A percentile compares a stretch with the other conserved stretches of the same genome.
phyloP scores from a whole-genome alignment of 1,139 yeast genomes.

The Magnusiomyces sp. region DNA sequence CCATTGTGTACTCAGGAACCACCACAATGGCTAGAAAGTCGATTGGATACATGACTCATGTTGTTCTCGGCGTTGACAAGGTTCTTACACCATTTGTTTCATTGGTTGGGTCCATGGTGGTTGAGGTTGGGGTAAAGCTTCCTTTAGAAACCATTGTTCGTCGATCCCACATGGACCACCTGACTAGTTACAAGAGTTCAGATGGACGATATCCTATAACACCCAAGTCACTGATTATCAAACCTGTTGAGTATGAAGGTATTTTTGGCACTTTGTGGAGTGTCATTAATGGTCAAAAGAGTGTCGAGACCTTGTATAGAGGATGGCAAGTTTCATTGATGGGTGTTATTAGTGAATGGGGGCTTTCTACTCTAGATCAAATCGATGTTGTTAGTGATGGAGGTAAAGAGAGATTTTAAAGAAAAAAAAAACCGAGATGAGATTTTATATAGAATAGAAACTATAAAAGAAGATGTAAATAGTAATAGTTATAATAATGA shows the following conservation, averaged over 20 bases:
- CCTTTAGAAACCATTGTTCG: slow-evolving; percentile 84
- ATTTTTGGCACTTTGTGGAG: slow-evolving; percentile 44
- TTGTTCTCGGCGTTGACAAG: slow-evolving; percentile 59
- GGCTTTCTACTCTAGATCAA: slow-evolving; percentile 43
- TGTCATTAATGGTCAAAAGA: slow-evolving; percentile 35
- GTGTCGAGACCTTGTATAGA: slow-evolving; percentile 50
- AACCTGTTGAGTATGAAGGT: slow-evolving; percentile 40
- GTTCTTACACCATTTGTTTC: slow-evolving; percentile 56
- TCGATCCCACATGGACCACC: slow-evolving; percentile 69
- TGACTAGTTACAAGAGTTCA: slow-evolving; percentile 22
- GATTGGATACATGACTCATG: slow-evolving; percentile 65
- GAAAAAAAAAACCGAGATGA: no score
- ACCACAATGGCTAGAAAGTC: slow-evolving; percentile 56
- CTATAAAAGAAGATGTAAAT: no score
- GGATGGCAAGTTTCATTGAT: slow-evolving; percentile 89
- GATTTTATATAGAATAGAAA: no score
- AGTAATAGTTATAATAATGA: no score
- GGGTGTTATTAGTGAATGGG: slow-evolving; percentile 78
- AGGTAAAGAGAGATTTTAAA: slow-evolving; percentile 28
- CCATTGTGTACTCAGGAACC: slow-evolving; percentile 54
- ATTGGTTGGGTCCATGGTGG: slow-evolving; percentile 22
- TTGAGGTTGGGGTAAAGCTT: slow-evolving; percentile 65
- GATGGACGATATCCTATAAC: no score
- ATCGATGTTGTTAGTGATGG: slow-evolving; percentile 41
- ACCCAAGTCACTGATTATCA: slow-evolving; percentile 22